Percentiles rank a stretch among this genome's conserved stretches.
Conservation (phyloP, 164 flowering plant genomes). For the Amborella trichopoda region DNA sequence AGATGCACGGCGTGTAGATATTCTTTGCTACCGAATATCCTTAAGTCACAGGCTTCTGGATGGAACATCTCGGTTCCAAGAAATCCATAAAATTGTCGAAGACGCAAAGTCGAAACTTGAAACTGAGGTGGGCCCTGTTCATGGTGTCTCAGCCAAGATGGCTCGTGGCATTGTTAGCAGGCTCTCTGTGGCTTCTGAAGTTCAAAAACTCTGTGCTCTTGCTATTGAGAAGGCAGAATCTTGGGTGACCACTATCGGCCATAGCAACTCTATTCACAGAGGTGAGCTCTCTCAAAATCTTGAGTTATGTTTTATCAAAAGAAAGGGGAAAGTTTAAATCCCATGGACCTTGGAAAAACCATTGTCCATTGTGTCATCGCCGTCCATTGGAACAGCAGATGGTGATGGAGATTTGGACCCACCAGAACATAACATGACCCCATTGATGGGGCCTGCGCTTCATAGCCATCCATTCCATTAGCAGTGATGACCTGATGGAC, state of each 20-base stretch:
- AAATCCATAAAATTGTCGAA: constrained; percentile 48
- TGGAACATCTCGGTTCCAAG: constrained; percentile 78
- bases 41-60: constrained; percentile 79
- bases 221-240: constrained; percentile 80
- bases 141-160: constrained; percentile 74
- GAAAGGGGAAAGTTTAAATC: too few relatives aligned
- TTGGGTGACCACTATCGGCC: constrained; percentile 33
- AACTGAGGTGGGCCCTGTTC: constrained; percentile 76
- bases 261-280: constrained; percentile 18
- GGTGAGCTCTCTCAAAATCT: too few relatives aligned
- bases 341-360: too few relatives aligned
- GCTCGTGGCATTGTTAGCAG: constrained; percentile 92
- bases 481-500: too few relatives aligned
- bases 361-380: too few relatives aligned
- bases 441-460: too few relatives aligned
- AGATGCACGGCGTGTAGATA: constrained; percentile 91
- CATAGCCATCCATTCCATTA: too few relatives aligned
- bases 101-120: constrained; percentile 80
- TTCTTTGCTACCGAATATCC: constrained; percentile 75
- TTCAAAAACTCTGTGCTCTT: constrained; percentile 76
- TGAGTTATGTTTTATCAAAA: too few relatives aligned
- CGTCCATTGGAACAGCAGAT: too few relatives aligned
- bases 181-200: constrained; percentile 65
- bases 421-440: too few relatives aligned
- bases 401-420: too few relatives aligned